phyloP scores from a whole-genome alignment of 2,329 filamentous ascomycete genomes.

The Xylaria sp. region DNA sequence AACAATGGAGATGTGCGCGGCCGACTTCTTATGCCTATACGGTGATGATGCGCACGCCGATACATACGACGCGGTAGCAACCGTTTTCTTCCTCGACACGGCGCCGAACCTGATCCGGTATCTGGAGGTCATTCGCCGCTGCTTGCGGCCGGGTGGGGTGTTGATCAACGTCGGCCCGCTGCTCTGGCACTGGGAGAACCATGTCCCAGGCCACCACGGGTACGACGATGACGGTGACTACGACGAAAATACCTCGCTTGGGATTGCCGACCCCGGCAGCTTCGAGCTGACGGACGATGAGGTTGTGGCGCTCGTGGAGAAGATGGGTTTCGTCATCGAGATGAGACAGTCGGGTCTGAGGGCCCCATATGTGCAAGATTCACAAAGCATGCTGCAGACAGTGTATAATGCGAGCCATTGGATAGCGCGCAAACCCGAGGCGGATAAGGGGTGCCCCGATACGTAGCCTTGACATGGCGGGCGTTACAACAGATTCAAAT shows the following conservation, averaged over 20 bases:
- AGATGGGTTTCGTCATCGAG: slow-evolving; percentile 78
- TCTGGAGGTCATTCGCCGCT: slow-evolving; percentile 80
- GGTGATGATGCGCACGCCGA: slow-evolving; percentile 64
- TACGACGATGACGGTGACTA: slow-evolving; percentile 57
- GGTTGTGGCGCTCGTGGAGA: slow-evolving; percentile 75
- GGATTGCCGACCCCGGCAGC: slow-evolving; percentile 86
- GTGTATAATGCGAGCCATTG: slow-evolving; percentile 82
- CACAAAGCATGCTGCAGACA: slow-evolving; percentile 83
- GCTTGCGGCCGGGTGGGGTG: slow-evolving; percentile 76
- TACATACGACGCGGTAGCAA: slow-evolving; percentile 80
- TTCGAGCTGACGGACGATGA: slow-evolving; percentile 92
- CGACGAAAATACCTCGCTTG: slow-evolving; percentile 58
- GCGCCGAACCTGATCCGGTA: slow-evolving; percentile 93
- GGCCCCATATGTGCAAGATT: slow-evolving; percentile 87
- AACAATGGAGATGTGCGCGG: slow-evolving; percentile 89
- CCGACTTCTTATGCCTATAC: slow-evolving; percentile 92
- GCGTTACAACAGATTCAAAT: not conserved
- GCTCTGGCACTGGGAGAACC: slow-evolving; percentile 93
- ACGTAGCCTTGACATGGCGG: not conserved
- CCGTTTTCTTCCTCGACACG: slow-evolving; percentile 96
- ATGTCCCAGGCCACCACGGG: slow-evolving; percentile 63
- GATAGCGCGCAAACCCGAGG: slow-evolving; percentile 76
- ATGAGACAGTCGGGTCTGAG: slow-evolving; percentile 62
- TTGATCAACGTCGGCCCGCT: slow-evolving; percentile 91
- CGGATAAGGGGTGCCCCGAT: not conserved